Evolutionary conservation across 2,329 filamentous ascomycete species (phyloP).

Genomic region (Fusarium denticulatum): DNA sequence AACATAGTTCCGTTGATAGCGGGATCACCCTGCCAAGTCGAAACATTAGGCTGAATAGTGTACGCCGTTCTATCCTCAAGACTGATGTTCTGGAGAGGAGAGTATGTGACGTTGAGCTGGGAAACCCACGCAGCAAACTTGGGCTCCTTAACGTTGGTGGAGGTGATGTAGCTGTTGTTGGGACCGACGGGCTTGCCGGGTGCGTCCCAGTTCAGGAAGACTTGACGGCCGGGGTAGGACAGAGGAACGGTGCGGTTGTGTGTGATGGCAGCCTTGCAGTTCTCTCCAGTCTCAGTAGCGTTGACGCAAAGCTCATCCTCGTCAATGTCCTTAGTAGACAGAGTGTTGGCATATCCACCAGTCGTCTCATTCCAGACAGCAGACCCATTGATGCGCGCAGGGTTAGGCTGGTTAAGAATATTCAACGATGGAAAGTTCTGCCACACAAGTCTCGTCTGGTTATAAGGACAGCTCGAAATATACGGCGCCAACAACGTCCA

Average conservation of each 20-base stretch:
- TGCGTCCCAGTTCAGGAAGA: conserved; percentile 77
- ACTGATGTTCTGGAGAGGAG: conserved; percentile 65
- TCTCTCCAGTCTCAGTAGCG: conserved; percentile 59
- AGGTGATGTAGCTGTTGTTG: conserved; percentile 83
- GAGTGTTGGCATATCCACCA: conserved; percentile 66
- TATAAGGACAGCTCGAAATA: conserved; percentile 78
- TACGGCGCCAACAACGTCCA: conserved; percentile 86
- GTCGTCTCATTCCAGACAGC: conserved; percentile 71
- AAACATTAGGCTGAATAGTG: conserved; percentile 77
- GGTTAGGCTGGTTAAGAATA: conserved; percentile 81
- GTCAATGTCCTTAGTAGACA: conserved; percentile 58
- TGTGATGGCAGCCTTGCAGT: conserved; percentile 72
- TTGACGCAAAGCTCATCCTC: conserved; percentile 65
- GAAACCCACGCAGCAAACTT: conserved; percentile 79
- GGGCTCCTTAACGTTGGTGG: conserved; percentile 66
- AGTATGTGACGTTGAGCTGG: conserved; percentile 80
- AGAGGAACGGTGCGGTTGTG: conserved; percentile 77
- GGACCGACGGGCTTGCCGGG: conserved; percentile 77
- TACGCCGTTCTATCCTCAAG: conserved; percentile 62
- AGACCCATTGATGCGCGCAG: conserved; percentile 72
- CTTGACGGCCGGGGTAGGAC: conserved; percentile 76
- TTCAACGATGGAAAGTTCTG: conserved; percentile 82
- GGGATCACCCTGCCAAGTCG: conserved; percentile 74
- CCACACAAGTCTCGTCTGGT: conserved; percentile 81
- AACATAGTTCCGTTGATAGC: conserved; percentile 83